Base-by-base conservation (phyloP, 306 rosid genomes). In the Vigna trinervia region DNA sequence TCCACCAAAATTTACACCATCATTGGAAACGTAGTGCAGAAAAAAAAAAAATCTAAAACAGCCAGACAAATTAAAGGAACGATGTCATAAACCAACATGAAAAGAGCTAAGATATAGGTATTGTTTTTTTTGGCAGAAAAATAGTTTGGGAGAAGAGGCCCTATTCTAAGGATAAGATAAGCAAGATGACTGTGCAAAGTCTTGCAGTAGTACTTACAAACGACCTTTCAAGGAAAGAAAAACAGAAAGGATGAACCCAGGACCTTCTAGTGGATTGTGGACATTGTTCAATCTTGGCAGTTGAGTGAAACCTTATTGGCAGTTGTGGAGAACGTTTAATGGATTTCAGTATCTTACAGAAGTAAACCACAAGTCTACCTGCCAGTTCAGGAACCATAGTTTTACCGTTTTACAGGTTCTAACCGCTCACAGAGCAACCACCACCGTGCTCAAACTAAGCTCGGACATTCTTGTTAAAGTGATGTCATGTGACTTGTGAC, bases 241-340 rank as follows among this genome's bases (percentile, higher is more conserved):
- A 54, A 22, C 12, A 5, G 17, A 10, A 28, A 43, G n/a, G 22
- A 77, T 41, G 36, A 28, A 51, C 63, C 14, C 32, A 56, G 23
- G 36, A 77, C 68, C 68, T 67, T 41, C 34, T 26, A 39, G 48
- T 54, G 54, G 54, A 45, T 0, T 45, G 48, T 45, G 28, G 65
- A 22, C 30, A 9, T 20, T 51, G 65, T 64, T 51, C 50, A 43
- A 51, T 51, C 13, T 48, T 14, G 39, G 53, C 14, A 66, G 59
- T 67, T 77, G 26, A 36, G 26, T 12, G 6, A 76, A 64, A 9
- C 28, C 22, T 67, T 43, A 36, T 26, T 28, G 50, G 26, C 23
- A n/a, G 59, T 53, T 77, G 54, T 47, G 20, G 69, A 57, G 75
- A 69, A 69, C 2, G 51, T 20, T 78, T 17, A 57, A 50, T 41